phyloP scores from a whole-genome alignment of 805 yeast species.

The Candida golubevii region DNA sequence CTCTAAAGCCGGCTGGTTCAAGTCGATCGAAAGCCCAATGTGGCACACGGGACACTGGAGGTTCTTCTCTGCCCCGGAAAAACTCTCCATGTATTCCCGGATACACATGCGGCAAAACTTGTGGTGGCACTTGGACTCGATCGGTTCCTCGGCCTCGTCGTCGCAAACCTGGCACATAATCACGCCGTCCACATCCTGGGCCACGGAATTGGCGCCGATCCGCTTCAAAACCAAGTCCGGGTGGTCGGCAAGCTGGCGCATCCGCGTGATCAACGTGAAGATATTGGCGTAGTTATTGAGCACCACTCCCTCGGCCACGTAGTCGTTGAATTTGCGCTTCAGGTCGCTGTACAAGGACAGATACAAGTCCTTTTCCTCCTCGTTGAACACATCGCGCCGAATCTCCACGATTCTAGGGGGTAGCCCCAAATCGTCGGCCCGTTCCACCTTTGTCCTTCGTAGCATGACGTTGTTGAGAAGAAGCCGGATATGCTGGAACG shows the following conservation, averaged over 20 bases:
- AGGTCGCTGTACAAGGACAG: slow-evolving; percentile 83
- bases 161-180: slow-evolving; percentile 88
- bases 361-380: slow-evolving; percentile 91
- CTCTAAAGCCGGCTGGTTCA: slow-evolving; percentile 80
- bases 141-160: slow-evolving; percentile 97
- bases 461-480: slow-evolving; percentile 80
- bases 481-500: slow-evolving; percentile 73
- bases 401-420: slow-evolving; percentile 95
- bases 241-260: slow-evolving; percentile 98
- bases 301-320: slow-evolving; percentile 94
- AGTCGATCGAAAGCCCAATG: slow-evolving; percentile 84
- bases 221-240: slow-evolving; percentile 90
- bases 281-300: slow-evolving; percentile 95
- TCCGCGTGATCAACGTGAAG: slow-evolving; percentile 90
- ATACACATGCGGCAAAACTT: slow-evolving; percentile 90
- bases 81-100: slow-evolving; percentile 83
- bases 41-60: slow-evolving; percentile 96
- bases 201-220: slow-evolving; percentile 38
- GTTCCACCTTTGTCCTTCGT: slow-evolving; percentile 89
- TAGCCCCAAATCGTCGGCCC: slow-evolving; percentile 95
- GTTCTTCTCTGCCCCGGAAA: slow-evolving; percentile 52
- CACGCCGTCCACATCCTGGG: slow-evolving; percentile 48
- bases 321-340: slow-evolving; percentile 82
- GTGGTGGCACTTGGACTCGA: slow-evolving; percentile 91
- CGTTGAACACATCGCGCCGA: slow-evolving; percentile 82